These are phyloP conservation scores for Venturia nashicola DNA, from an alignment of 2,329 filamentous ascomycete genomes.

Conservation along the genomic window DNA sequence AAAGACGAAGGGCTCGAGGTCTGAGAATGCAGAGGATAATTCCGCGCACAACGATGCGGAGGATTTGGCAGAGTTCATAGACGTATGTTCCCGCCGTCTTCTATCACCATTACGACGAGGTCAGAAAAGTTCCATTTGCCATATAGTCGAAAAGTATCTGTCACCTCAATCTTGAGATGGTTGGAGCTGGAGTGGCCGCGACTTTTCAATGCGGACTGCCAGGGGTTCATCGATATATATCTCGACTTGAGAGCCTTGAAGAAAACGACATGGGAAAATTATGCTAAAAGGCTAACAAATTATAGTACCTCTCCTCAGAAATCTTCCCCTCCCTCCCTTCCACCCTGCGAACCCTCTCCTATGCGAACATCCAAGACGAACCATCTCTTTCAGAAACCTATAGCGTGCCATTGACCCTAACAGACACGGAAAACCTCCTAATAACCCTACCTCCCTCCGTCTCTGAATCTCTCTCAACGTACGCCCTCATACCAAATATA, in stretches of 20 bases:
- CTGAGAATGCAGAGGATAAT: conserved; percentile 10
- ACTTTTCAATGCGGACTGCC: neutral
- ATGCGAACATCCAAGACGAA: conserved; percentile 42
- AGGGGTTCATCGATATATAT: neutral
- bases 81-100: conserved; percentile 31
- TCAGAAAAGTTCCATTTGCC: neutral
- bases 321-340: conserved; percentile 54
- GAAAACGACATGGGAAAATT: too few species aligned
- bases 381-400: conserved; percentile 42
- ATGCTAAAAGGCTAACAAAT: neutral
- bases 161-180: neutral
- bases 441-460: conserved; percentile 46
- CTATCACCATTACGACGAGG: neutral
- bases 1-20: neutral
- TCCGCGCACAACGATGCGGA: conserved; percentile 37
- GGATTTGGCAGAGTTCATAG: conserved; percentile 67
- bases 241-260: too few species aligned
- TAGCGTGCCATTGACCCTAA: conserved; percentile 40
- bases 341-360: conserved; percentile 48
- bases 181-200: neutral
- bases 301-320: conserved; percentile 55
- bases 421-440: conserved; percentile 38
- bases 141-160: neutral
- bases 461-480: conserved; percentile 55
- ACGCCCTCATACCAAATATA: conserved; percentile 40